phyloP scores from a whole-genome alignment of 2,329 filamentous ascomycete species.

The Xylariaceae sp. region DNA sequence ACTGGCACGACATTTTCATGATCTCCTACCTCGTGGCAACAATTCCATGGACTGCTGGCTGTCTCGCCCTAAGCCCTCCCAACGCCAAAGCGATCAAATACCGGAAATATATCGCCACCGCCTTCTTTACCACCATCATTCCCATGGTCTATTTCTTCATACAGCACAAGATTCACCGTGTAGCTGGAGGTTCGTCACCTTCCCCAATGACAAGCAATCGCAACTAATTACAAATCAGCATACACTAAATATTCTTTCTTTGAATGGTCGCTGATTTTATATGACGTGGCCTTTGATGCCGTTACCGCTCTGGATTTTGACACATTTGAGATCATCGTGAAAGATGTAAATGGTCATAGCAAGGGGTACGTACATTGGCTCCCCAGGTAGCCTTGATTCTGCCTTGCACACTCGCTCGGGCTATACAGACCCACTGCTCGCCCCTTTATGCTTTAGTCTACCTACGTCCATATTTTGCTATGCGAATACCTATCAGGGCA shows the following conservation, averaged over 20 bases:
- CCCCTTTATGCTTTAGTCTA: conserved; percentile 3
- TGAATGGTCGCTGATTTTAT: conserved; percentile 91
- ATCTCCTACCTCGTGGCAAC: conserved; percentile 95
- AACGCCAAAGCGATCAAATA: conserved; percentile 82
- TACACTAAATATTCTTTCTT: conserved; percentile 98
- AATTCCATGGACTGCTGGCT: conserved; percentile 90
- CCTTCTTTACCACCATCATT: conserved; percentile 87
- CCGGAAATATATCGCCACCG: conserved; percentile 74
- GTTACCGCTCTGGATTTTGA: conserved; percentile 90
- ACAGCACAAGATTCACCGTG: conserved; percentile 93
- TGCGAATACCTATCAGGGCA: not conserved
- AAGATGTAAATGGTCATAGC: conserved; percentile 82
- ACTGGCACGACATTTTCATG: conserved; percentile 99
- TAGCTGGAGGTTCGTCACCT: conserved; percentile 73
- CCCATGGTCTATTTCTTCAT: conserved; percentile 96
- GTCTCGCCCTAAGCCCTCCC: conserved; percentile 78
- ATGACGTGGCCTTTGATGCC: conserved; percentile 94
- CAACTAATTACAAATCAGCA: conserved; percentile 51
- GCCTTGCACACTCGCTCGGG: conserved; percentile 30
- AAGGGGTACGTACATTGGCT: conserved; percentile 99
- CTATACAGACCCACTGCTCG: conserved; percentile 8
- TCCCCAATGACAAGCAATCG: not conserved
- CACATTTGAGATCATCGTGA: conserved; percentile 80
- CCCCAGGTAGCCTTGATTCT: conserved; percentile 65
- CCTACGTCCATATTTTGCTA: not conserved